Conservation (phyloP, 108 stramenopile species). For the Cylindrotheca closterium region DNA sequence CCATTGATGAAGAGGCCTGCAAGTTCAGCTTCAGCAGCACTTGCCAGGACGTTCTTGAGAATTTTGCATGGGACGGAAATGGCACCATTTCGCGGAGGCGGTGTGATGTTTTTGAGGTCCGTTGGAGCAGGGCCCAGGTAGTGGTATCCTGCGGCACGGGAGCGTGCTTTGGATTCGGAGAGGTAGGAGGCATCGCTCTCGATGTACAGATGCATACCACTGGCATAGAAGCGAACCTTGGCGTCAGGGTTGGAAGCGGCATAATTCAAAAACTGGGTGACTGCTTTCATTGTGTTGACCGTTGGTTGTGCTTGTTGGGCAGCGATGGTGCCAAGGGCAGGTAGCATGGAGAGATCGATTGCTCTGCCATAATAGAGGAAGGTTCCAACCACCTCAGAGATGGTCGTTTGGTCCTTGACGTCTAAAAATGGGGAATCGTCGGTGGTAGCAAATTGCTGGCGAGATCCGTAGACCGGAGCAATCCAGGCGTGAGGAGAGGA, state of each 20-base stretch:
- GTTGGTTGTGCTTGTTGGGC: conserved; percentile 28
- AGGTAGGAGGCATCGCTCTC: conserved; percentile 31
- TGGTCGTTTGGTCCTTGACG: conserved; percentile 9
- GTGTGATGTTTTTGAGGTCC: background rate
- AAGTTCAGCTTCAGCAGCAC: conserved; percentile 43
- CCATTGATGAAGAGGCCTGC: conserved; percentile 23
- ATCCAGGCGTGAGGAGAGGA: conserved; percentile 28
- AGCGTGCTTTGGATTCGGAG: conserved; percentile 22
- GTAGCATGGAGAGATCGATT: conserved; percentile 35
- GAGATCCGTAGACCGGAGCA: conserved; percentile 24
- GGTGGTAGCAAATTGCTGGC: conserved; percentile 31
- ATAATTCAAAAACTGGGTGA: conserved; percentile 46
- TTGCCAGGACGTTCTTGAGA: conserved; percentile 25
- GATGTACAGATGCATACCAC: conserved; percentile 46
- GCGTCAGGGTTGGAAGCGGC: conserved; percentile 45
- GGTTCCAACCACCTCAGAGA: conserved; percentile 41
- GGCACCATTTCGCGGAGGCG: background rate
- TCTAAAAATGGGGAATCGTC: conserved; percentile 12
- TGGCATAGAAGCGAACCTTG: conserved; percentile 26
- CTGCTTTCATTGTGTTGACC: conserved; percentile 5
- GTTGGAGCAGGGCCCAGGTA: no score
- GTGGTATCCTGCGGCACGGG: conserved; percentile 23
- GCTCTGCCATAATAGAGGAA: conserved; percentile 45
- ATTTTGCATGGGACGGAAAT: conserved; percentile 2
- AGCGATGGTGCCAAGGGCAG: conserved; percentile 24